Percentiles rank a stretch among this genome's conserved stretches.
Evolutionary conservation across 1,284 basidiomycete species (phyloP).

Genomic region (Cutaneotrichosporon arboriforme): DNA sequence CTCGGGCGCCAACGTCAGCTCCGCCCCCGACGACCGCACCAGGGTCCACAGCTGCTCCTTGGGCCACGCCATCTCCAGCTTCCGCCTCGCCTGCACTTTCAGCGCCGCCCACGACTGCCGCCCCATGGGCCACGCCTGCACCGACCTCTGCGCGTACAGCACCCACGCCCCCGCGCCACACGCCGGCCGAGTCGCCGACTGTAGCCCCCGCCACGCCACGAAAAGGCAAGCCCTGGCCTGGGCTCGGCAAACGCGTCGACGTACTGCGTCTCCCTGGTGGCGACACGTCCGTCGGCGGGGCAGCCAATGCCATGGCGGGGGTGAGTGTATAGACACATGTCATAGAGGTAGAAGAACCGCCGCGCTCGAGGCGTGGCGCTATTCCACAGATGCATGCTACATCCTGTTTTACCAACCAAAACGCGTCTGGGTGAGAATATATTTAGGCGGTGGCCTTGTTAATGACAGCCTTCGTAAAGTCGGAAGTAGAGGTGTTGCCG

Average conservation of each 20-base stretch:
- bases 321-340: slow-evolving; percentile 1
- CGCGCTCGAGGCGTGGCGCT: no score
- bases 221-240: slow-evolving; percentile 66
- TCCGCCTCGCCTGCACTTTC: background rate
- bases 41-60: background rate
- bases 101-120: background rate
- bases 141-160: background rate
- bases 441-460: slow-evolving; percentile 32
- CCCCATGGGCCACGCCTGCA: background rate
- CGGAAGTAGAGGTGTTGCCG: slow-evolving; percentile 80
- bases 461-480: slow-evolving; percentile 86
- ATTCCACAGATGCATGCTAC: background rate
- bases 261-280: slow-evolving; percentile 23
- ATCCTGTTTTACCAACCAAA: background rate
- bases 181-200: background rate
- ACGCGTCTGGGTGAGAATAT: no score
- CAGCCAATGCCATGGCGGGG: background rate
- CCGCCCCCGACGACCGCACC: background rate
- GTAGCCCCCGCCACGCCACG: slow-evolving; percentile 32
- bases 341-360: no score
- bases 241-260: slow-evolving; percentile 52
- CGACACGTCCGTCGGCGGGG: background rate
- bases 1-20: no score
- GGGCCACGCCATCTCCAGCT: background rate
- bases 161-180: slow-evolving; percentile 44